phyloP scores from a whole-genome alignment of 257 asterid genomes.

The Leptodermis oblonga region DNA sequence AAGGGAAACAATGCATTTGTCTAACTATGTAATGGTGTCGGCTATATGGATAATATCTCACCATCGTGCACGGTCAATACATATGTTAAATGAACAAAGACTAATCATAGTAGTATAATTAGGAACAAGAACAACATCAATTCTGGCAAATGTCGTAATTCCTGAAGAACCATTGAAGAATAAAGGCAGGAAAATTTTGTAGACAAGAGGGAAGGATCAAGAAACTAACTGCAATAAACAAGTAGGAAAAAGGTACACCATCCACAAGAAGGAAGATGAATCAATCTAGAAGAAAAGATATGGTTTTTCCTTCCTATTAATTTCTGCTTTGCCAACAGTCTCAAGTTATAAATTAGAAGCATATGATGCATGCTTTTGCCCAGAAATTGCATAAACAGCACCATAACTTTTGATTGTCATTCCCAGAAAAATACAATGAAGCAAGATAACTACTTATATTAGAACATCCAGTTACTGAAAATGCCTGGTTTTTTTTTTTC shows the following conservation, averaged over 20 bases:
- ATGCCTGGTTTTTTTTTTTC: conserved; percentile 35
- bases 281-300: neutral
- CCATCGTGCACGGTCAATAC: too few species aligned
- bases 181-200: neutral
- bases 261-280: neutral
- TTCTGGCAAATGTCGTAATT: neutral
- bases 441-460: conserved; percentile 33
- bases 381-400: conserved; percentile 32
- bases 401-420: conserved; percentile 26
- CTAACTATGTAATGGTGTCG: too few species aligned
- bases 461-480: conserved; percentile 46
- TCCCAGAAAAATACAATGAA: conserved; percentile 31
- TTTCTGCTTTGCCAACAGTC: conserved; percentile 38
- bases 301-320: conserved; percentile 3
- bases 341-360: conserved; percentile 33
- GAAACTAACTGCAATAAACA: neutral
- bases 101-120: neutral
- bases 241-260: neutral
- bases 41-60: too few species aligned
- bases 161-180: neutral
- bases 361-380: conserved; percentile 30
- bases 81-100: neutral
- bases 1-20: too few species aligned
- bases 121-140: neutral
- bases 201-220: neutral